phyloP scores from a whole-genome alignment of 495 filamentous ascomycete species.

The Penicillium silybi region DNA sequence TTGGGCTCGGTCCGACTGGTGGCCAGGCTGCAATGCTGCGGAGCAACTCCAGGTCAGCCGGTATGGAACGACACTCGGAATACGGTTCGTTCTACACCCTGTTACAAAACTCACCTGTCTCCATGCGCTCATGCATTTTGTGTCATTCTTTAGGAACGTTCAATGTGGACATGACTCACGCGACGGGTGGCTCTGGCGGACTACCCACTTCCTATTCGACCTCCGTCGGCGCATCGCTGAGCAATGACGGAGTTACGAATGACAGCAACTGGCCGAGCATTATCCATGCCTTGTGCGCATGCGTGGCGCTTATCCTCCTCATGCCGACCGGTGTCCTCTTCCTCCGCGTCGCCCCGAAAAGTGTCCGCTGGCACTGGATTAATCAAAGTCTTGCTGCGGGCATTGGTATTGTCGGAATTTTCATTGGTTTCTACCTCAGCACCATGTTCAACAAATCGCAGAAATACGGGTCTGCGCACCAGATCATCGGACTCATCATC shows the following conservation, averaged over 20 bases:
- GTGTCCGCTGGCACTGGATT: constrained; percentile 46
- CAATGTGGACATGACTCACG: constrained; percentile 47
- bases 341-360: constrained; percentile 38
- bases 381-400: constrained; percentile 42
- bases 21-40: constrained; percentile 19
- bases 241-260: constrained; percentile 11
- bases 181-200: constrained; percentile 36
- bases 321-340: constrained; percentile 54
- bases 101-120: neutral
- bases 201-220: constrained; percentile 23
- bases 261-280: constrained; percentile 32
- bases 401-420: constrained; percentile 43
- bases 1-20: constrained; percentile 48
- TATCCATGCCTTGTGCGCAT: constrained; percentile 52
- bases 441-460: constrained; percentile 51
- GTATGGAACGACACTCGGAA: constrained; percentile 48
- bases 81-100: constrained; percentile 23
- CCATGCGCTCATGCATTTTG: neutral
- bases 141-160: constrained; percentile 44
- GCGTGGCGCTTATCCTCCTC: constrained; percentile 47
- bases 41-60: constrained; percentile 36
- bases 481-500: constrained; percentile 54
- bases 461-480: constrained; percentile 51
- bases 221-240: constrained; percentile 12
- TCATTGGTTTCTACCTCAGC: constrained; percentile 48